Evolutionary conservation across 2,329 filamentous ascomycete species (phyloP).

Genomic region (Epicoccum sorghinum): DNA sequence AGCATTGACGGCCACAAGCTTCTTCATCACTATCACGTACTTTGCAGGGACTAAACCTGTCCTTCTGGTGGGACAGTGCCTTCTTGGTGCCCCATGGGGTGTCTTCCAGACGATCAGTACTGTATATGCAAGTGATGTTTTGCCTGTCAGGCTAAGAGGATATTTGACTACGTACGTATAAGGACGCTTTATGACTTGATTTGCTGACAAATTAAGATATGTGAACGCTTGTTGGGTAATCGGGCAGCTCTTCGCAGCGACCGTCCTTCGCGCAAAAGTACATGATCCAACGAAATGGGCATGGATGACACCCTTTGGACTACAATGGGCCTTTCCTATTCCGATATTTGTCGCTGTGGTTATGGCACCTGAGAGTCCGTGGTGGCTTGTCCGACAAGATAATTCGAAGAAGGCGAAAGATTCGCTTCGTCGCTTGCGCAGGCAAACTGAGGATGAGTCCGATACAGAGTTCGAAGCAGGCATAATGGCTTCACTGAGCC

Average conservation of each 20-base stretch:
- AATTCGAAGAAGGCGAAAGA: slow-evolving; percentile 65
- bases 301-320: slow-evolving; percentile 66
- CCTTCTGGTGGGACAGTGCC: slow-evolving; percentile 22
- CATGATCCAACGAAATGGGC: slow-evolving; percentile 64
- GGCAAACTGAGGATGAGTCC: slow-evolving; percentile 10
- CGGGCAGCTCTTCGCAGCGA: slow-evolving; percentile 71
- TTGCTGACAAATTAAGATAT: slow-evolving; percentile 10
- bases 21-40: slow-evolving; percentile 23
- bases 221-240: slow-evolving; percentile 38
- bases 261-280: slow-evolving; percentile 69
- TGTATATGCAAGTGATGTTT: slow-evolving; percentile 61
- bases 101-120: slow-evolving; percentile 50
- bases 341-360: slow-evolving; percentile 67
- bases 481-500: slow-evolving; percentile 4
- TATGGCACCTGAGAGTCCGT: slow-evolving; percentile 71
- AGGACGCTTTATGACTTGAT: neutral
- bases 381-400: slow-evolving; percentile 73
- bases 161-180: slow-evolving; percentile 57
- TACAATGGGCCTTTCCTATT: slow-evolving; percentile 62
- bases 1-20: slow-evolving; percentile 13
- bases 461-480: slow-evolving; percentile 11
- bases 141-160: slow-evolving; percentile 69
- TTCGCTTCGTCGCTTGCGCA: slow-evolving; percentile 19
- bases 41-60: slow-evolving; percentile 20
- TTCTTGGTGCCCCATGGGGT: slow-evolving; percentile 47